Evolutionary conservation across 140 eudicot genomes (phyloP), one percentile per base, ranked within the genome.

Genomic region (Cichorium intybus): DNA sequence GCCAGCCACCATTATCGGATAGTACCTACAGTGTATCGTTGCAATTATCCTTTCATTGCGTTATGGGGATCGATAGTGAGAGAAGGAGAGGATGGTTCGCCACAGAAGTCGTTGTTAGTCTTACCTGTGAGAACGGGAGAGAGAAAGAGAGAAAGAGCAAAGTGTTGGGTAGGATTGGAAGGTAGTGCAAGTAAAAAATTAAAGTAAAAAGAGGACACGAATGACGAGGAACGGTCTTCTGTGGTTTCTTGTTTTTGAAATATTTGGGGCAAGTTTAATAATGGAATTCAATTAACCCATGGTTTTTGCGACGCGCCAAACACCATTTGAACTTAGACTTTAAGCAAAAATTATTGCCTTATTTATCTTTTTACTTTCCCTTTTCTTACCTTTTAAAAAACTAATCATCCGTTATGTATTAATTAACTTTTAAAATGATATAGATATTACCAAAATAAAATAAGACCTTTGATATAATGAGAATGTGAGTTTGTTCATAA

Each of bases 221-320:
- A 11, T 22, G n/a, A 27, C 96, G 81, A 84, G 87, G 83, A 84
- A 87, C 96, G 93, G 96, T 87, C 96, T 52, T 67, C 62, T 72
- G 43, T 45, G 62, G 33, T 65, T 55, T 76, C 12, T 64, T 74
- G 73, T 63, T 33, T 64, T 73, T 73, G 67, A 64, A 73, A 73
- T 73, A 56, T 73, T 64, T 73, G 60, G 46, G 68, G 79, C 65
- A 65, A 65, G n/a, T 73, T 73, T 73, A 65, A 73, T 65, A 69
- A 73, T 31, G n/a, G 68, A 11, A 24, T 28, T 64, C 15, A 53
- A 55, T 73, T 56, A 56, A 33, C n/a, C 24, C 4, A 24, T 7
- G 41, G 10, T 5, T 50, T 7, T 12, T 33, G 27, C 66, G 10
- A 73, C 78, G 55, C 78, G 78, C 78, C 78, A 73, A 65, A 33